Conservation (phyloP, 768 basidiomycete species). For the Pleurotus ostreatus region DNA sequence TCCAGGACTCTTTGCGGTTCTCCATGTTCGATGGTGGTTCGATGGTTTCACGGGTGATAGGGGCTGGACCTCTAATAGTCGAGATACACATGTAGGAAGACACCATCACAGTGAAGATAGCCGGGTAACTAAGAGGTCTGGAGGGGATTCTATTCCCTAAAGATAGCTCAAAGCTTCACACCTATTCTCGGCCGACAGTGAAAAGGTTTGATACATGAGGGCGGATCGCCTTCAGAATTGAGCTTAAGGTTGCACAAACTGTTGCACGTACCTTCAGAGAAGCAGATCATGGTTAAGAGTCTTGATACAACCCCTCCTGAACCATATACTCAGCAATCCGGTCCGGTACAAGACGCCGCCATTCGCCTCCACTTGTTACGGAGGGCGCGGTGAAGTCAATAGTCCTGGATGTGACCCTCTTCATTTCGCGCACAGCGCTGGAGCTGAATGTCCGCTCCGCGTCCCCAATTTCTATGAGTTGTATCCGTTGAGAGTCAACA, state of each 20-base stretch:
- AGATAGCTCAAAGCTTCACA: neutral
- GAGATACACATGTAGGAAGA: neutral
- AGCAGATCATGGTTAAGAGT: neutral
- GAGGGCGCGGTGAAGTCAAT: slow-evolving; percentile 16
- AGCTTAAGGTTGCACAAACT: neutral
- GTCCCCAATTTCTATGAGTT: slow-evolving; percentile 58
- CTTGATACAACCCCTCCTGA: slow-evolving; percentile 40
- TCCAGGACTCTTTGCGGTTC: neutral
- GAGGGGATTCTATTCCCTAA: neutral
- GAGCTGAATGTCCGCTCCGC: slow-evolving; percentile 63
- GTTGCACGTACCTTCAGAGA: slow-evolving; percentile 4
- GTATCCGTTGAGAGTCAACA: slow-evolving; percentile 45
- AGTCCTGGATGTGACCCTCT: slow-evolving; percentile 16
- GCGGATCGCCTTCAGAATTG: slow-evolving; percentile 8
- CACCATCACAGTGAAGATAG: neutral
- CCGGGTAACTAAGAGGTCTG: no score
- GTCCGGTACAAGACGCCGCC: slow-evolving; percentile 44
- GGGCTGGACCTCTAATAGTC: neutral
- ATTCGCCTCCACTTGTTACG: slow-evolving; percentile 16
- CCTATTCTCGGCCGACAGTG: neutral
- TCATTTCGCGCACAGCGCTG: slow-evolving; percentile 53
- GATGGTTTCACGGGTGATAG: neutral
- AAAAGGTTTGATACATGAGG: slow-evolving; percentile 7
- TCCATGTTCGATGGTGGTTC: no score
- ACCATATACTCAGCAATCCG: slow-evolving; percentile 49